phyloP scores from a whole-genome alignment of 179 eudicot genomes.

The Amaranthus tricolor region DNA sequence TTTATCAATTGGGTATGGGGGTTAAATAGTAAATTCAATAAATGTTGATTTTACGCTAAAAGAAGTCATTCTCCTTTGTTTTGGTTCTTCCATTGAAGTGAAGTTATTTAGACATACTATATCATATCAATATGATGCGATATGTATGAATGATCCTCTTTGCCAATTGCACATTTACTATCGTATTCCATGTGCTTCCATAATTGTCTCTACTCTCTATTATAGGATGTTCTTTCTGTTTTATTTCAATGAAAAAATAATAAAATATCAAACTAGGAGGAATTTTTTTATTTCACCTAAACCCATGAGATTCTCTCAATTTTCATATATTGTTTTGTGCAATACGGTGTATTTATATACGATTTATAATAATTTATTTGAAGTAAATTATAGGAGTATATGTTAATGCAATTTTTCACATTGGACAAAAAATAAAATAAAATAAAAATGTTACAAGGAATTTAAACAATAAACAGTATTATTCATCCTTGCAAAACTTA shows the following conservation, averaged over 20 bases:
- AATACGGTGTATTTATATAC: too few species aligned
- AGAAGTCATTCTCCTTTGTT: conserved; percentile 23
- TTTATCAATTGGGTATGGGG: too few species aligned
- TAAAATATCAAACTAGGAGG: background rate
- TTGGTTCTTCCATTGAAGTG: conserved; percentile 9
- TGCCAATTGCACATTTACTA: background rate
- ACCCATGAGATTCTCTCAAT: background rate
- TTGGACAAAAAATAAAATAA: too few species aligned
- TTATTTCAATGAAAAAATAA: background rate
- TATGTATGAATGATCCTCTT: background rate
- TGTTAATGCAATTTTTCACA: too few species aligned
- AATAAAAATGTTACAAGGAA: too few species aligned
- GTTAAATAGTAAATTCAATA: background rate
- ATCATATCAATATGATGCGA: background rate
- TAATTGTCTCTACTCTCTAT: conserved; percentile 1
- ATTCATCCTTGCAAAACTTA: too few species aligned
- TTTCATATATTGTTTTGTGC: background rate
- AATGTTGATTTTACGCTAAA: conserved; percentile 26
- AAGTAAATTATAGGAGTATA: too few species aligned
- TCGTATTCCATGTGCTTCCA: conserved; percentile 13
- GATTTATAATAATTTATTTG: too few species aligned
- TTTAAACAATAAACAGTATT: too few species aligned
- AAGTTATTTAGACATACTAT: conserved; percentile 8
- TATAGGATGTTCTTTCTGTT: background rate
- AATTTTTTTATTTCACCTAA: background rate